phyloP scores from a whole-genome alignment of 2,329 filamentous ascomycete genomes.

The Penicillium nordicum region DNA sequence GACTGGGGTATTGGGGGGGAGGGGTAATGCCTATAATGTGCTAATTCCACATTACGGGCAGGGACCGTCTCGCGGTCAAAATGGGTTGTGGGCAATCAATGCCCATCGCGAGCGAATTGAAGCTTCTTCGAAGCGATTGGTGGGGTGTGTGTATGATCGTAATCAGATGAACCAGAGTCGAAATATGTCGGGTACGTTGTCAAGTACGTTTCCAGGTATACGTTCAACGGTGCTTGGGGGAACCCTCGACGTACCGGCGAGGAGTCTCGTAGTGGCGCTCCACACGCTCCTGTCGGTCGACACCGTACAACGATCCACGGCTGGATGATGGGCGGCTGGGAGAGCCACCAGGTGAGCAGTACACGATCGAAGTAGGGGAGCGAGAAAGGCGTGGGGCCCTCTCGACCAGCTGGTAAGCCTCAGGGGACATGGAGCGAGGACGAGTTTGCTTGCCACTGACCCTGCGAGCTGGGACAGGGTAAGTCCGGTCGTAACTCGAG shows the following conservation, averaged over 20 bases:
- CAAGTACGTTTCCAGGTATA: background rate
- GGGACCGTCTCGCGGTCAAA: background rate
- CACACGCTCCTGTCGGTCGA: constrained; percentile 33
- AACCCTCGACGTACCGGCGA: constrained; percentile 25
- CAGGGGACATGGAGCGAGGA: constrained; percentile 18
- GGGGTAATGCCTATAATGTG: background rate
- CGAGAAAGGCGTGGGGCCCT: constrained; percentile 19
- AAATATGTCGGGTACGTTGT: background rate
- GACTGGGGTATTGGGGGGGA: background rate
- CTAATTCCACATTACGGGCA: background rate
- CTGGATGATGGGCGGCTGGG: constrained; percentile 34
- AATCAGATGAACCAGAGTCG: background rate
- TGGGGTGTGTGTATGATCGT: background rate
- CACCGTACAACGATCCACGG: constrained; percentile 37
- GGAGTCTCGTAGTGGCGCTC: constrained; percentile 32
- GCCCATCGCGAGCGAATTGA: constrained; percentile 3
- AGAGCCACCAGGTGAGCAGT: constrained; percentile 34
- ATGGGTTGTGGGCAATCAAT: constrained; percentile 2
- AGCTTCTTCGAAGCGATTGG: constrained; percentile 1
- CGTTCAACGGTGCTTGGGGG: constrained; percentile 29
- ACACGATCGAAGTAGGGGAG: constrained; percentile 31
- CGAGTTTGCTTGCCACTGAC: constrained; percentile 11
- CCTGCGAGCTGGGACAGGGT: constrained; percentile 25
- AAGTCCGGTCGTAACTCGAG: constrained; percentile 34
- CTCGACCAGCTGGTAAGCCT: constrained; percentile 18